Evolutionary conservation across 768 basidiomycete species (phyloP), one percentile per base, ranked within the genome.

Genomic region (Crucibulum laeve): DNA sequence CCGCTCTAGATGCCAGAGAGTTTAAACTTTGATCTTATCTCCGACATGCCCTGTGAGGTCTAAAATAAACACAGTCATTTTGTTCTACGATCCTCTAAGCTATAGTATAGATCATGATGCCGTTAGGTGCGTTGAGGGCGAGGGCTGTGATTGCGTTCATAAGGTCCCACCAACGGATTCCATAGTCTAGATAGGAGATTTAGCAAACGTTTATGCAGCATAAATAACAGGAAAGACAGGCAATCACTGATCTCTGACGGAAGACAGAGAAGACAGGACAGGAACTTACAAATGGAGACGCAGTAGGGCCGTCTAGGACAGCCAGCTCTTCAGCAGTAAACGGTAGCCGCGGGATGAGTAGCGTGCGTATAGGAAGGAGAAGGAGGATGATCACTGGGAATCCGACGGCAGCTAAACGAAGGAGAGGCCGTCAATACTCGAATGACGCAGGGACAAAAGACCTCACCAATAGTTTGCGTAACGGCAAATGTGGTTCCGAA

Each of bases 401-500:
- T 0, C 85, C 91, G 46, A 95, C 91, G 3, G 91, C 91, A 32
- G 88, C 92, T 84, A 39, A n/a, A n/a, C 13, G 38, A 46, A 39
- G 42, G 19, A 49, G 43, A 42, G 48, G 25, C 38, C 35, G 18
- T 37, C 24, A 45, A 46, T 34, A 41, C 14, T 15, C 17, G 68
- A 50, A 45, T 67, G 65, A 49, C 70, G 70, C n/a, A 67, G 58
- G 57, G 46, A 34, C 28, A 25, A 34, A 43, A 11, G 25, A 19
- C 58, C 72, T 24, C 48, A 89, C 89, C 89, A 46, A 87, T 80
- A 1, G 91, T 94, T 57, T 96, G 92, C 0, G 89, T 91, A 49
- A 96, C 82, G 5, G 89, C 87, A 59, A 95, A 91, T 0, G 92
- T 92, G 2, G 82, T 82, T 0, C 84, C 91, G 53, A 96, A 97